Conservation (phyloP, 352 stramenopile species). For the Phytophthora multivora region DNA sequence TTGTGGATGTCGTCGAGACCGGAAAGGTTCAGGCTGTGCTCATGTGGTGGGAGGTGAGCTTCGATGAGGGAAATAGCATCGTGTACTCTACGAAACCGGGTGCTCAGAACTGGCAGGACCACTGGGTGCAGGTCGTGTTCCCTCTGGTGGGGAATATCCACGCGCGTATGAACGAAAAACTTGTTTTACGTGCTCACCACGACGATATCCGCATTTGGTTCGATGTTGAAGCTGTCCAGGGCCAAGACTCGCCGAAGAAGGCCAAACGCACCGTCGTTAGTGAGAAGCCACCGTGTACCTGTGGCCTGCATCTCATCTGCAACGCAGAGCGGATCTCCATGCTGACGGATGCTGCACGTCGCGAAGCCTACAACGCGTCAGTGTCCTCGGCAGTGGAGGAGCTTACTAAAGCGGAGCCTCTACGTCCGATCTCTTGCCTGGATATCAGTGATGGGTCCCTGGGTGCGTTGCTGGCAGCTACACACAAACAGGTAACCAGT, state of each 20-base stretch:
- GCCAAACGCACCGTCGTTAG: constrained; percentile 23
- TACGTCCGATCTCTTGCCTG: constrained; percentile 51
- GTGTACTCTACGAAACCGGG: constrained; percentile 72
- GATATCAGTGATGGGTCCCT: constrained; percentile 82
- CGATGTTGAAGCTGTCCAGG: constrained; percentile 42
- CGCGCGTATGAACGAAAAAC: constrained; percentile 22
- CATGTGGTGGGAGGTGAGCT: constrained; percentile 84
- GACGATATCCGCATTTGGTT: constrained; percentile 86
- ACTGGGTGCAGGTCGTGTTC: constrained; percentile 84
- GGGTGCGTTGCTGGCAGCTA: constrained; percentile 62
- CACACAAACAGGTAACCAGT: constrained; percentile 42
- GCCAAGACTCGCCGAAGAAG: constrained; percentile 39
- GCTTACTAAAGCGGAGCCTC: constrained; percentile 13
- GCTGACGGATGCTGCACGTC: constrained; percentile 57
- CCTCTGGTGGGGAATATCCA: constrained; percentile 46
- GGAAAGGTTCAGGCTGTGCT: constrained; percentile 69
- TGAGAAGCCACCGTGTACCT: constrained; percentile 69
- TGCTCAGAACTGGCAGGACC: constrained; percentile 82
- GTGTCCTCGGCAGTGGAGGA: constrained; percentile 28
- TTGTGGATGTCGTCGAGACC: constrained; percentile 35
- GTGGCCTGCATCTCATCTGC: constrained; percentile 78
- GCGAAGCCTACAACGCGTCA: constrained; percentile 44
- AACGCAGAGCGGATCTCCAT: constrained; percentile 82
- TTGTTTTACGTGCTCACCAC: constrained; percentile 64
- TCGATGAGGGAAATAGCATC: constrained; percentile 51